Evolutionary conservation across 495 filamentous ascomycete species (phyloP).

Genomic region (Cladorrhinum samala): DNA sequence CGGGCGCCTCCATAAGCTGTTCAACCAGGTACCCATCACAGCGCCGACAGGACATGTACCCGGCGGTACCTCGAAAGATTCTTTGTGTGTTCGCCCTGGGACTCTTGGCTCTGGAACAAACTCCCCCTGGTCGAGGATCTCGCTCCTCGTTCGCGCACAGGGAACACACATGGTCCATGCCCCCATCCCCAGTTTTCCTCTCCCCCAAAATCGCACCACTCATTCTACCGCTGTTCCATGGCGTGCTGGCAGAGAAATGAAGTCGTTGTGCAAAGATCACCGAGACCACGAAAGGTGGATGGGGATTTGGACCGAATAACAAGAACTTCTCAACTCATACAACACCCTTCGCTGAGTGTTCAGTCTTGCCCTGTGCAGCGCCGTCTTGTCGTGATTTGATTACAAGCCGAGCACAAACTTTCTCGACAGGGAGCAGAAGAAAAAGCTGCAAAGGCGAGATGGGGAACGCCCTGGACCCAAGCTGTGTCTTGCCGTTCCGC

Average conservation of each 20-base stretch:
- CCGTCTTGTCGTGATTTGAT: conserved; percentile 7
- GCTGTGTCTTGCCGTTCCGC: conserved; percentile 19
- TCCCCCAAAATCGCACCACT: conserved; percentile 2
- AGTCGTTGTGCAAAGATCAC: not conserved
- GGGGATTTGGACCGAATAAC: not conserved
- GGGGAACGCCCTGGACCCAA: conserved; percentile 9
- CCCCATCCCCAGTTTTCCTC: conserved; percentile 7
- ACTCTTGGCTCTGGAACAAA: conserved; percentile 1
- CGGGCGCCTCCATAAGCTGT: conserved; percentile 1
- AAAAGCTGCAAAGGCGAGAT: conserved; percentile 10
- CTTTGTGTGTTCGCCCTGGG: conserved; percentile 7
- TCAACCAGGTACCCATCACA: conserved; percentile 4
- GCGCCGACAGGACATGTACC: not conserved
- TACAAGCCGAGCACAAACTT: not conserved
- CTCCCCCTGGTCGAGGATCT: conserved; percentile 15
- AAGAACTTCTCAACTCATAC: not conserved
- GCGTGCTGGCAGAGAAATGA: not conserved
- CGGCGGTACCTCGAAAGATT: conserved; percentile 2
- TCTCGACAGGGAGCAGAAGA: conserved; percentile 8
- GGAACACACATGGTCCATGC: not conserved
- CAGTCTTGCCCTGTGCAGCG: not conserved
- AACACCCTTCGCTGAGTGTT: not conserved
- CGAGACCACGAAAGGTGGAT: not conserved
- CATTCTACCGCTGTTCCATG: not conserved
- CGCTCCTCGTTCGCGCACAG: conserved; percentile 4